Evolutionary conservation across 1,284 basidiomycete species (phyloP).

Genomic region (Pseudozyma hubeiensis): DNA sequence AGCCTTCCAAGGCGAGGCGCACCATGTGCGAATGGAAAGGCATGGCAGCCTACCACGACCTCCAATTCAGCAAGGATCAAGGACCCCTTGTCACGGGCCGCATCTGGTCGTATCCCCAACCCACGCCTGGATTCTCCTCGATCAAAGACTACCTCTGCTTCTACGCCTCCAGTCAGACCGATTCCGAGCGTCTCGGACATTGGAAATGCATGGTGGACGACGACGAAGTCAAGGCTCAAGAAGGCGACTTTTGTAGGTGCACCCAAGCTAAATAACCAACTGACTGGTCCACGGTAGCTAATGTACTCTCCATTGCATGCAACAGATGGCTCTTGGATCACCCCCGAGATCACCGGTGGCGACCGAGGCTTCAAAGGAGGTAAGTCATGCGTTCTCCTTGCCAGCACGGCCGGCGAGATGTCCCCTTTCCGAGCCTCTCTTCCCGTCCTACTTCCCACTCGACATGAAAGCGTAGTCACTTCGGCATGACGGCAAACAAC

Average conservation of each 20-base stretch:
- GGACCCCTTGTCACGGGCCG: constrained; percentile 44
- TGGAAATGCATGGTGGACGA: constrained; percentile 64
- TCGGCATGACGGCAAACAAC: background rate
- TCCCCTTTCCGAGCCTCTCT: background rate
- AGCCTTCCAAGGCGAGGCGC: constrained; percentile 51
- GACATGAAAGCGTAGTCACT: background rate
- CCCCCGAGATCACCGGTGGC: constrained; percentile 65
- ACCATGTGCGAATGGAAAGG: constrained; percentile 68
- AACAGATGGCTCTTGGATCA: constrained; percentile 64
- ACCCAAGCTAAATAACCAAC: too few species aligned
- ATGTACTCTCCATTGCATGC: background rate
- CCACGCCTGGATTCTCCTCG: constrained; percentile 46
- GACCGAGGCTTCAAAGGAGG: constrained; percentile 66
- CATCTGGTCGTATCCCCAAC: constrained; percentile 65
- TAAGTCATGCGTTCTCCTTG: constrained; percentile 26
- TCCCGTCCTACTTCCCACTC: background rate
- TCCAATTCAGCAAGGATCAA: constrained; percentile 46
- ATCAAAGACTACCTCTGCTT: constrained; percentile 66
- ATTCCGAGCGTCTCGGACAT: constrained; percentile 46
- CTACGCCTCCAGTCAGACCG: constrained; percentile 59
- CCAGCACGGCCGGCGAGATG: background rate
- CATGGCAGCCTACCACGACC: constrained; percentile 60
- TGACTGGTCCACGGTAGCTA: background rate
- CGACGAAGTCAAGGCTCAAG: constrained; percentile 60
- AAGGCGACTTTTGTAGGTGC: constrained; percentile 64